Evolutionary conservation across 2,329 filamentous ascomycete genomes (phyloP).

Genomic region (Diaporthe ampelina): DNA sequence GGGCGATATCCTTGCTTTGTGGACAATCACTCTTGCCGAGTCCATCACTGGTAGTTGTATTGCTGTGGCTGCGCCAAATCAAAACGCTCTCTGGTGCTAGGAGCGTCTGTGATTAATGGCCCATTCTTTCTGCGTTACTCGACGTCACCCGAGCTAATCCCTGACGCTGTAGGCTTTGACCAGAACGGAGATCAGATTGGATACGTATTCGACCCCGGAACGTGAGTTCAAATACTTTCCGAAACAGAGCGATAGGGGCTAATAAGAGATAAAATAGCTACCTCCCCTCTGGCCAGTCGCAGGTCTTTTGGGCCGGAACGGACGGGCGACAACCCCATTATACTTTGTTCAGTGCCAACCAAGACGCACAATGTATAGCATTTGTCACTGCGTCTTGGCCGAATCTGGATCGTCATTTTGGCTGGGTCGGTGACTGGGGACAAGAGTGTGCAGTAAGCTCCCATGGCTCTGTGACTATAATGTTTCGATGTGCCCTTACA

Average conservation of each 20-base stretch:
- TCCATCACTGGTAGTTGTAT: too few relatives aligned
- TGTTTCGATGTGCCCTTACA: neutral
- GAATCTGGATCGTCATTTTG: neutral
- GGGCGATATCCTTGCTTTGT: neutral
- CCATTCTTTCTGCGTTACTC: neutral
- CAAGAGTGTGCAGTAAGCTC: neutral
- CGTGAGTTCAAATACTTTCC: neutral
- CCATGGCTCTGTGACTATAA: neutral
- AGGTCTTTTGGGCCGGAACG: neutral
- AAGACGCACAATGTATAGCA: neutral
- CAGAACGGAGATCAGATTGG: neutral
- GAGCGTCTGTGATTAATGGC: neutral
- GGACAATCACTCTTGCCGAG: neutral
- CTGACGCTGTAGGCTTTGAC: neutral
- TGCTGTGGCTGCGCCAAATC: neutral
- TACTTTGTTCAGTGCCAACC: neutral
- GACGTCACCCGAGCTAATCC: neutral
- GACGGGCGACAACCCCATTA: neutral
- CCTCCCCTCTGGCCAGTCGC: neutral
- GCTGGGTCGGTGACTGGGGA: constrained; percentile 8
- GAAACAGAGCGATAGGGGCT: neutral
- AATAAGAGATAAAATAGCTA: neutral
- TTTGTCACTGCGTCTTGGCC: neutral
- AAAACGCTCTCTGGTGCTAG: neutral
- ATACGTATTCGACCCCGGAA: neutral